Conservation (phyloP, 768 basidiomycete species). For the Suillus subluteus region DNA sequence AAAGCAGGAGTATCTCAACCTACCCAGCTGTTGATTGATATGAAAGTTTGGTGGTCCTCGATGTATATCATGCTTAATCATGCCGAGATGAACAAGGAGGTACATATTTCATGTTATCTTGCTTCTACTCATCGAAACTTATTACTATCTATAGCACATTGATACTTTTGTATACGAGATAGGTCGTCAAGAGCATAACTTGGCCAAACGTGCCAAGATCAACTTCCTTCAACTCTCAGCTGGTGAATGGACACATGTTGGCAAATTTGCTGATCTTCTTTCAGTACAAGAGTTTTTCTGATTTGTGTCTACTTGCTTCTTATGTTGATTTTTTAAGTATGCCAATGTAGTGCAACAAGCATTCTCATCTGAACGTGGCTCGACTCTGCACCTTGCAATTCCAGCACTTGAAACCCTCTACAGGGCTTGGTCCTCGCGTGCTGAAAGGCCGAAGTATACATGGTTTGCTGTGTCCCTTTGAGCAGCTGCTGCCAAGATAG, state of each 20-base stretch:
- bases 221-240: not conserved
- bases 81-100: not conserved
- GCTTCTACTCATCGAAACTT: not conserved
- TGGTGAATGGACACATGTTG: not conserved
- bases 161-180: not conserved
- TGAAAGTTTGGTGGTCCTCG: not conserved
- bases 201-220: not conserved
- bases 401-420: not conserved
- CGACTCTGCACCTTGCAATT: no score
- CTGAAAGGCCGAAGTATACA: not conserved
- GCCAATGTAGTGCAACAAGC: not conserved
- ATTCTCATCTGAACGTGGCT: not conserved
- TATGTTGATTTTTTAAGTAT: not conserved
- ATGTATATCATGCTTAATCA: not conserved
- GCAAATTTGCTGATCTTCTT: not conserved
- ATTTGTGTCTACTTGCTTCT: no score
- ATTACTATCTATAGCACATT: not conserved
- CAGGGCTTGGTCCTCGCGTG: not conserved
- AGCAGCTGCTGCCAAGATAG: not conserved
- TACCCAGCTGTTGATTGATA: not conserved
- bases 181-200: not conserved
- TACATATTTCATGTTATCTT: not conserved
- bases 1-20: not conserved
- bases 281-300: not conserved
- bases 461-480: not conserved